Evolutionary conservation across 805 yeast species (phyloP), one percentile per base, ranked within the genome.

Genomic region (Kodamaea lidongshanica): DNA sequence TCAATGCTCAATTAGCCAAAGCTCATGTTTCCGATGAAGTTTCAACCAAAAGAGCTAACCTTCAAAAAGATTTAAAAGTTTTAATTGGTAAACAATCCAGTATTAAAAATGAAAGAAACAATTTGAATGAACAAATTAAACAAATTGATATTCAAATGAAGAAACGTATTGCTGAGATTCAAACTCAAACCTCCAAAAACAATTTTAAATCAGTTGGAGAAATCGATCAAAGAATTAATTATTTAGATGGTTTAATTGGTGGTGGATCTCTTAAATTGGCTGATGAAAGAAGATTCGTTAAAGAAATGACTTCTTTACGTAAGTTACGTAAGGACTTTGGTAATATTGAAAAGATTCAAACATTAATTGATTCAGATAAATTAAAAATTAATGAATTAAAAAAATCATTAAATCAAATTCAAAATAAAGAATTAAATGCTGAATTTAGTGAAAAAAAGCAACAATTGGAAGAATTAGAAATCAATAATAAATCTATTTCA

Each of bases 241-340:
- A 65, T 42, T 72, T 86, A 50, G 96, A 92, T 54, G 71, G 69
- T 24, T 66, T 71, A 43, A 79, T 92, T 39, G 84, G 82, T 33
- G 61, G 81, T 29, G 97, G 97, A 40, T 60, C 70, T 26, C 68
- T 92, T 54, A 74, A 84, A 46, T 75, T 92, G 50, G 96, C 87
- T 32, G 95, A 89, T 41, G 99, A 92, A 71, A 80, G 85, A 66
- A 72, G 77, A 52, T 61, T 70, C 42, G 76, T 92, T 44, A 83
- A 83, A 63, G 97, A 89, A 63, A 82, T 86, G 70, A 72, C 86
- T 30, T 58, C 78, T 26, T 73, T 92, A 56, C 78, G 89, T 61
- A 86, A 84, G 62, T 63, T 82, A 52, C 76, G 79, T 51, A 81
- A 80, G 57, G 88, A 80, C 56, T 83, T 85, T 53, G 74, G 75